Conservation (phyloP, 192 early-diverging fungal species). For the Haplosporangium gracile region DNA sequence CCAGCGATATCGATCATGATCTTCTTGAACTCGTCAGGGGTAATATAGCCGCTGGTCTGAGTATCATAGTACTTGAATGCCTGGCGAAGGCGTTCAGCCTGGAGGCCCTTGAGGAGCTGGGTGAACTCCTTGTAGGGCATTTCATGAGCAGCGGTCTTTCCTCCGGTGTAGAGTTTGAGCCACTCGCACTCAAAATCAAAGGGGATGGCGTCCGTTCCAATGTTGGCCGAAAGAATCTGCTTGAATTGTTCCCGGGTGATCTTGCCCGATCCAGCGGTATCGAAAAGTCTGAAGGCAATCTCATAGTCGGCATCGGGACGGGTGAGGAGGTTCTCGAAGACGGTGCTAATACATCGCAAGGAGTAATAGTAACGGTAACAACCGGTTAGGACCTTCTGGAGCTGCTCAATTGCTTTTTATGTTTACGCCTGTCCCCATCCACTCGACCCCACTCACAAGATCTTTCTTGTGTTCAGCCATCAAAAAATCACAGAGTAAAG, state of each 20-base stretch:
- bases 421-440: no score
- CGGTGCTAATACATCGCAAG: conserved; percentile 37
- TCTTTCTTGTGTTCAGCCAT: background rate
- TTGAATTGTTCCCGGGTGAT: conserved; percentile 79
- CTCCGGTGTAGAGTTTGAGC: conserved; percentile 78
- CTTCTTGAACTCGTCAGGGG: conserved; percentile 68
- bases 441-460: background rate
- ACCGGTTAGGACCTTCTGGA: conserved; percentile 7
- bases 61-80: conserved; percentile 80
- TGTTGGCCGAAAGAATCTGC: conserved; percentile 66
- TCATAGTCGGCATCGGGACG: conserved; percentile 82
- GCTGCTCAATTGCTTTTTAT: background rate
- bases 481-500: background rate
- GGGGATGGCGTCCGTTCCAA: conserved; percentile 69
- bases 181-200: conserved; percentile 81
- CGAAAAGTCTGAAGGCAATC: conserved; percentile 78
- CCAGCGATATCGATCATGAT: conserved; percentile 73
- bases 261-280: conserved; percentile 67
- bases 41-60: conserved; percentile 71
- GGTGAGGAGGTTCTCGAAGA: conserved; percentile 71
- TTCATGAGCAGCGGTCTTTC: conserved; percentile 65
- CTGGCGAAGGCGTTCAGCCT: conserved; percentile 76
- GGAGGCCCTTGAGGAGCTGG: conserved; percentile 77
- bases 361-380: background rate
- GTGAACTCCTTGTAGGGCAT: conserved; percentile 78